Conservation (phyloP, 164 flowering plant genomes). For the Berberis vulgaris region DNA sequence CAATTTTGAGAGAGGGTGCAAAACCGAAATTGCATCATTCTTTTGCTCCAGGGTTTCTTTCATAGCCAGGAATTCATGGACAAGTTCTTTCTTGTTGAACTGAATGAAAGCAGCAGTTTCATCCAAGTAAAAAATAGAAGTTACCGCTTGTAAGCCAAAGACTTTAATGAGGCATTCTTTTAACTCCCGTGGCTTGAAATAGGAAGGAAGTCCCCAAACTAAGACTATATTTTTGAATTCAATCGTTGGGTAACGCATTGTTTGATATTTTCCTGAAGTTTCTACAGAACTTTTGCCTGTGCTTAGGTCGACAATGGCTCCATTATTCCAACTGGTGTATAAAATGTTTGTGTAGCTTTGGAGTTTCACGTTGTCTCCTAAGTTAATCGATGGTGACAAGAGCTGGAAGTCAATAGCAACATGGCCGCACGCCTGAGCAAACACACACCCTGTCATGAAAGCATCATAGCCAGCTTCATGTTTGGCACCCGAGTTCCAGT, state of each 20-base stretch:
- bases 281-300: conserved; percentile 38
- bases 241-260: conserved; percentile 22
- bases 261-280: conserved; percentile 1
- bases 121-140: conserved; percentile 54
- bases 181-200: conserved; percentile 44
- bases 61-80: conserved; percentile 46
- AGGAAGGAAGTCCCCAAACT: conserved; percentile 67
- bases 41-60: conserved; percentile 46
- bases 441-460: conserved; percentile 94
- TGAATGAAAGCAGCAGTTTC: conserved; percentile 70
- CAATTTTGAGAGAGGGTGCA: conserved; percentile 69
- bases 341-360: conserved; percentile 58
- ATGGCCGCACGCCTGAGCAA: conserved; percentile 72
- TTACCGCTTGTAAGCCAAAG: conserved; percentile 51
- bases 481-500: conserved; percentile 84
- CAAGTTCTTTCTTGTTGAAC: conserved; percentile 54
- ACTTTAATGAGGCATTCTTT: conserved; percentile 51
- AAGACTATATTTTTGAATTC: conserved; percentile 44
- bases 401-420: conserved; percentile 51
- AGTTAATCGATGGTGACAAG: conserved; percentile 16
- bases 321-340: conserved; percentile 65
- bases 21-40: conserved; percentile 45
- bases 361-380: conserved; percentile 39
- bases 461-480: conserved; percentile 99
- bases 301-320: conserved; percentile 51